Conservation (phyloP, 441 rosid species). For the Daphne laureola region DNA sequence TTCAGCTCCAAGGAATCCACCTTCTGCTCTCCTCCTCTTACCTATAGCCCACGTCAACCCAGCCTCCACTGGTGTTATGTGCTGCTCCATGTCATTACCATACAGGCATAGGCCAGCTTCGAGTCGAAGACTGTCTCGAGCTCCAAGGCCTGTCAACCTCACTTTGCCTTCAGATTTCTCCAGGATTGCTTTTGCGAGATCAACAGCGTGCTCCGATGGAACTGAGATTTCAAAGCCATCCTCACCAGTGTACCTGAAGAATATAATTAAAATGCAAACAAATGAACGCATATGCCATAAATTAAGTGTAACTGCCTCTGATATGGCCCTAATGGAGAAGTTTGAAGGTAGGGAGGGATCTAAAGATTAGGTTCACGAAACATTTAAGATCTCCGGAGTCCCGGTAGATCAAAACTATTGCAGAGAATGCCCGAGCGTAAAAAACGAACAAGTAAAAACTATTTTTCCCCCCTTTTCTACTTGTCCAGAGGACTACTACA, state of each 20-base stretch:
- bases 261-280: not conserved
- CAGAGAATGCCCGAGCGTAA: too few relatives aligned
- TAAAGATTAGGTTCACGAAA: too few relatives aligned
- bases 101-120: constrained; percentile 91
- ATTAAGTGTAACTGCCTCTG: not conserved
- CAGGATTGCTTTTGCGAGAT: constrained; percentile 81
- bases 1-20: constrained; percentile 85
- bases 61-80: constrained; percentile 81
- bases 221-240: constrained; percentile 98
- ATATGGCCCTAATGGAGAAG: too few relatives aligned
- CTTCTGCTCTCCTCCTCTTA: constrained; percentile 87
- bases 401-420: too few relatives aligned
- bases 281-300: not conserved
- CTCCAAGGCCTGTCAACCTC: constrained; percentile 87
- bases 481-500: too few relatives aligned
- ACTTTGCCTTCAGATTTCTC: constrained; percentile 89
- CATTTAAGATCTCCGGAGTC: too few relatives aligned
- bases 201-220: constrained; percentile 77
- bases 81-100: constrained; percentile 97
- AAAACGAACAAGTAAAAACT: too few relatives aligned
- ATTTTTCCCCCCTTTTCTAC: too few relatives aligned
- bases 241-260: constrained; percentile 83
- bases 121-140: constrained; percentile 90
- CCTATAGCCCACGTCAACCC: constrained; percentile 97
- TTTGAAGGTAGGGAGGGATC: not conserved